Conservation (phyloP, 2,329 filamentous ascomycete species). For the Phyllosticta citriasiana region DNA sequence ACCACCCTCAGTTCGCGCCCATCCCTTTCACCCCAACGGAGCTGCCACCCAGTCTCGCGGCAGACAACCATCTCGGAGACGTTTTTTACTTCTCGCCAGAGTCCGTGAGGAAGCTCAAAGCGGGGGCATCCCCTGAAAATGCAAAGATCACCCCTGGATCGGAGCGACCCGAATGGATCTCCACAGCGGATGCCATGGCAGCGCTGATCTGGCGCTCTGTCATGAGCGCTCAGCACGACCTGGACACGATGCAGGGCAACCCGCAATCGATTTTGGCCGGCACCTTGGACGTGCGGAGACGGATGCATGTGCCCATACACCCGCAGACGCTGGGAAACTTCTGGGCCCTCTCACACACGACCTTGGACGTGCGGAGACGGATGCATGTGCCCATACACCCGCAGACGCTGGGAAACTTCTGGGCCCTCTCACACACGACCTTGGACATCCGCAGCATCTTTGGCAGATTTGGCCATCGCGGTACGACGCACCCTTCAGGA, state of each 20-base stretch:
- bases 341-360: background rate
- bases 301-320: background rate
- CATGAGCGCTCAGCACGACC: background rate
- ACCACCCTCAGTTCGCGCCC: background rate
- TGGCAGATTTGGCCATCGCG: slow-evolving; percentile 1
- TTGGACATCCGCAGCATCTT: background rate
- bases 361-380: background rate
- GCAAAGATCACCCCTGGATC: background rate
- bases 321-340: slow-evolving; percentile 1
- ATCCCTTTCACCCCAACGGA: background rate
- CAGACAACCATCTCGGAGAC: background rate
- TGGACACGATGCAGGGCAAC: background rate
- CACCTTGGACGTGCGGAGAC: background rate
- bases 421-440: background rate
- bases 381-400: background rate
- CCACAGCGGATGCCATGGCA: background rate
- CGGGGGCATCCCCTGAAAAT: background rate
- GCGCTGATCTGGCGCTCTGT: slow-evolving; percentile 1
- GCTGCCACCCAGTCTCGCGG: background rate
- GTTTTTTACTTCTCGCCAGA: slow-evolving; percentile 1
- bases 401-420: slow-evolving; percentile 1
- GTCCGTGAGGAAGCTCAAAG: background rate
- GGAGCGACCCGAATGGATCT: background rate
- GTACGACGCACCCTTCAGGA: background rate
- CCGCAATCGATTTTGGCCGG: background rate